Evolutionary conservation across 2,329 filamentous ascomycete species (phyloP).

Genomic region (Cadophora luteo-olivacea): DNA sequence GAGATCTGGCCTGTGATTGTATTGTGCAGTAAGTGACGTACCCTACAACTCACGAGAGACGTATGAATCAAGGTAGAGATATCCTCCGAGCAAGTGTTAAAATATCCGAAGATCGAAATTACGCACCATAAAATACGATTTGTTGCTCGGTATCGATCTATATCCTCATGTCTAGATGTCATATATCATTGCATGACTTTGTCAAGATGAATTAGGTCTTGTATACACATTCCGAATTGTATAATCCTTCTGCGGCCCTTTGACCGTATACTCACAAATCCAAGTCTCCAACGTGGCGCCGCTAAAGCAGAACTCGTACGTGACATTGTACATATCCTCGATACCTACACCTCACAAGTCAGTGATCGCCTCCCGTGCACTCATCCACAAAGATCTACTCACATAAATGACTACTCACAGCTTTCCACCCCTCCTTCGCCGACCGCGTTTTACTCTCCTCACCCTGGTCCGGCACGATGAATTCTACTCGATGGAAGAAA

Average conservation of each 20-base stretch:
- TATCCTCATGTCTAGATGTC: neutral
- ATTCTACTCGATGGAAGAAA: slow-evolving; percentile 77
- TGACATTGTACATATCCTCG: slow-evolving; percentile 73
- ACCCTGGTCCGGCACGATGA: slow-evolving; percentile 49
- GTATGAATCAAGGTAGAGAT: too few species aligned
- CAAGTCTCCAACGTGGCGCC: slow-evolving; percentile 64
- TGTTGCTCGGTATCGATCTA: neutral
- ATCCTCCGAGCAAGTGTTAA: too few species aligned
- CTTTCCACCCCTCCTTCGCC: slow-evolving; percentile 56
- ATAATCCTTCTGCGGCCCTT: slow-evolving; percentile 78
- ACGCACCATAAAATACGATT: neutral
- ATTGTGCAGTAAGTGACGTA: too few species aligned
- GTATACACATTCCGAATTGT: slow-evolving; percentile 61
- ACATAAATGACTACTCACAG: slow-evolving; percentile 73
- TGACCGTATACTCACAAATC: slow-evolving; percentile 68
- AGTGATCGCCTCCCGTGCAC: neutral
- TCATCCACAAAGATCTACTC: slow-evolving; percentile 3
- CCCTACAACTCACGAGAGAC: too few species aligned
- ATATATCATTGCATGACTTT: neutral
- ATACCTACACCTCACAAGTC: slow-evolving; percentile 43
- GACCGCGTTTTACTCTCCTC: neutral
- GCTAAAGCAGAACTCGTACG: slow-evolving; percentile 69
- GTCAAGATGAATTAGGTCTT: slow-evolving; percentile 3
- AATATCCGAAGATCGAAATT: too few species aligned
- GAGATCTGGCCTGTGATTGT: neutral